Conservation (phyloP, 305 asterid genomes). For the Fraxinus dipetala region DNA sequence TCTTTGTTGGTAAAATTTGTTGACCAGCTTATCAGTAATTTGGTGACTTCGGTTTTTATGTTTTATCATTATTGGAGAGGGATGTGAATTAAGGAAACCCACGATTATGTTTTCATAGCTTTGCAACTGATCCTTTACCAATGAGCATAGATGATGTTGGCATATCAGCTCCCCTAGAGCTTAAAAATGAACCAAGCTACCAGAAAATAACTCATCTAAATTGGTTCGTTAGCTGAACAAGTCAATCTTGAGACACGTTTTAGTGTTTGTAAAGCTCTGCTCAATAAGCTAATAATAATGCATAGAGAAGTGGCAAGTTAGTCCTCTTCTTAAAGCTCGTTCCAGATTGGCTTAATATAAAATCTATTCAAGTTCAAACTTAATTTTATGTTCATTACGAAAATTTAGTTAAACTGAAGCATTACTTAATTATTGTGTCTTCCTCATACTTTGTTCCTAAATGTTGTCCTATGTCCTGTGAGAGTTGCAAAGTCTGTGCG, state of each 20-base stretch:
- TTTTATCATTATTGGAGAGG: not conserved
- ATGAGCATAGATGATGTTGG: not conserved
- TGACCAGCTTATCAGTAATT: not conserved
- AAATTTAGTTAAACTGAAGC: not conserved
- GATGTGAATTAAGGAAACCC: not conserved
- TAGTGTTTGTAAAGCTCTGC: not conserved
- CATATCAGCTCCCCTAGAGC: not conserved
- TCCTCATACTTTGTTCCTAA: not conserved
- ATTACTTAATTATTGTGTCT: not conserved
- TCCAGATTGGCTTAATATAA: not conserved
- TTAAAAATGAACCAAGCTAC: not conserved
- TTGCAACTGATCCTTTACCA: not conserved
- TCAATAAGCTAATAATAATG: not conserved
- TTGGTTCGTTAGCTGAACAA: not conserved
- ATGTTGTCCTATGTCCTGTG: not conserved
- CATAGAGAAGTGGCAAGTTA: not conserved
- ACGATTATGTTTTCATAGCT: not conserved
- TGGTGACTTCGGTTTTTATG: not conserved
- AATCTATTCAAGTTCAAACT: not conserved
- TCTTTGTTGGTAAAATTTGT: not conserved
- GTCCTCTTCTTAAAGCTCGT: not conserved
- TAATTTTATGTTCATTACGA: not conserved
- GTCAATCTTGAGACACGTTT: not conserved
- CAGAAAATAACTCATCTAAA: not conserved
- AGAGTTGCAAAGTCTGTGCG: not conserved